A percentile compares a stretch with the other conserved stretches of the same genome.
Conservation (phyloP, 768 basidiomycete genomes). For the Gelatoporia subvermispora region DNA sequence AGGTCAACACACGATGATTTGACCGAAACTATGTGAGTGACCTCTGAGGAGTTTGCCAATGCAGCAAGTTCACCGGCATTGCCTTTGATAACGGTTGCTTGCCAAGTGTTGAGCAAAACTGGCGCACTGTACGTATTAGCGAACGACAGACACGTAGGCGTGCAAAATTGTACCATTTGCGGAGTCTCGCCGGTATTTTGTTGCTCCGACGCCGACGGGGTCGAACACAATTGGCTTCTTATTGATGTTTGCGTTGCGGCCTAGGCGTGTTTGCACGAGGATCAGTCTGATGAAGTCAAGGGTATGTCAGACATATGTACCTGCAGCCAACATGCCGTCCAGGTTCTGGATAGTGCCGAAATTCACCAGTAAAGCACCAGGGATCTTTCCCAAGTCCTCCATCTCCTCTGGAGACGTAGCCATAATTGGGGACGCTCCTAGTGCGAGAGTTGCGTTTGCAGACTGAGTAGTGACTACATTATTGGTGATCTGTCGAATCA, state of each 20-base stretch:
- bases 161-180: slow-evolving; percentile 42
- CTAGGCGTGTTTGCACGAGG: slow-evolving; percentile 21
- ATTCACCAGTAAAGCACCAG: slow-evolving; percentile 75
- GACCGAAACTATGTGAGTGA: slow-evolving; percentile 18
- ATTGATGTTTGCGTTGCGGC: slow-evolving; percentile 56
- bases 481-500: slow-evolving; percentile 69
- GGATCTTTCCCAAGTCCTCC: slow-evolving; percentile 63
- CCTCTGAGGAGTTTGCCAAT: slow-evolving; percentile 72
- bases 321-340: slow-evolving; percentile 73
- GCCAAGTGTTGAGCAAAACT: slow-evolving; percentile 75
- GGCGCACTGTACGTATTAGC: neutral
- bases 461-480: slow-evolving; percentile 85
- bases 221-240: slow-evolving; percentile 83
- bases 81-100: slow-evolving; percentile 90
- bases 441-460: slow-evolving; percentile 82
- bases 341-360: slow-evolving; percentile 75
- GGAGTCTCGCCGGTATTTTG: slow-evolving; percentile 56
- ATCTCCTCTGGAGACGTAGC: slow-evolving; percentile 81
- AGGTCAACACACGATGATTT: neutral
- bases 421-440: slow-evolving; percentile 94
- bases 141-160: too few relatives aligned
- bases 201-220: slow-evolving; percentile 89
- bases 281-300: neutral
- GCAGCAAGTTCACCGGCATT: slow-evolving; percentile 88
- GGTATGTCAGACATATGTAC: slow-evolving; percentile 25